These are phyloP conservation scores for Picea glauca DNA, from an alignment of 75 land plant species.

Conservation along the genomic window DNA sequence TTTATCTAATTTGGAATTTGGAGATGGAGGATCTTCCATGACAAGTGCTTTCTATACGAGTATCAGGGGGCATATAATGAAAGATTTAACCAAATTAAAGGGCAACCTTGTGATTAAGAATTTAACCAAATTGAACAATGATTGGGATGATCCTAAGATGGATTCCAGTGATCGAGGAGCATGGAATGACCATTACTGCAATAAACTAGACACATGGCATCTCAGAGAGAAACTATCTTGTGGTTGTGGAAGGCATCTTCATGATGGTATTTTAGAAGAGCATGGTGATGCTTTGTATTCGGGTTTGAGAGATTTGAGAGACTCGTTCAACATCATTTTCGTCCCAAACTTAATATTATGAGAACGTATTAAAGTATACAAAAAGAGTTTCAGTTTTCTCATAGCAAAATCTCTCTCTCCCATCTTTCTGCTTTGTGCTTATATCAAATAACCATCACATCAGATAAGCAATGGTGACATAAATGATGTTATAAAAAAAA, in stretches of 20 bases:
- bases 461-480: too few species aligned
- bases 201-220: background rate
- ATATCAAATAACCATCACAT: too few species aligned
- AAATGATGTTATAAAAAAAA: too few species aligned
- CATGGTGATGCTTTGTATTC: background rate
- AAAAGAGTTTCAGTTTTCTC: too few species aligned
- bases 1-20: slow-evolving; percentile 1
- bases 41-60: background rate
- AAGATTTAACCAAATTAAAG: slow-evolving; percentile 1
- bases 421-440: too few species aligned
- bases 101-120: background rate
- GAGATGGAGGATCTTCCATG: background rate
- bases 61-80: background rate
- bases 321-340: background rate
- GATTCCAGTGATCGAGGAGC: background rate
- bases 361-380: too few species aligned
- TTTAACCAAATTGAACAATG: background rate
- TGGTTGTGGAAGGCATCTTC: background rate
- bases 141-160: background rate
- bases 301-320: background rate
- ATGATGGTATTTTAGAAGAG: background rate
- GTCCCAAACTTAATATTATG: too few species aligned
- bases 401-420: too few species aligned
- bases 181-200: background rate
- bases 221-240: background rate